Conservation (phyloP, 78 protist species). For the Bigelowiella natans region DNA sequence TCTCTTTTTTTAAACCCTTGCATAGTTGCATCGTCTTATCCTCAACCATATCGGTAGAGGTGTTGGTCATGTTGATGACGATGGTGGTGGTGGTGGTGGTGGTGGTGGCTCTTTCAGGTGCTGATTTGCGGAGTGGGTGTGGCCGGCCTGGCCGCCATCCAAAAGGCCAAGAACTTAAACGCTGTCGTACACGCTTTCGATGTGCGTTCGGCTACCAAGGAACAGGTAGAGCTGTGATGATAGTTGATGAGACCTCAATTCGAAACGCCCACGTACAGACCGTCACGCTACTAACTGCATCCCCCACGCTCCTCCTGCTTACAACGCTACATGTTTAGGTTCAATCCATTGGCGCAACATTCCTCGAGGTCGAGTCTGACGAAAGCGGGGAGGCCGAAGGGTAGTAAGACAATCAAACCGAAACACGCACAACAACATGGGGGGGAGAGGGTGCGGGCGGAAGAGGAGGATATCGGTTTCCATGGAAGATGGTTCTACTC, state of each 20-base stretch:
- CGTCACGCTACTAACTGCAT: background rate
- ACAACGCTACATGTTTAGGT: background rate
- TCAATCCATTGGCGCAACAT: constrained; percentile 88
- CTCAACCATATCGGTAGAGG: no score
- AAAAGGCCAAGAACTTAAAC: constrained; percentile 61
- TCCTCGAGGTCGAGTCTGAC: constrained; percentile 61
- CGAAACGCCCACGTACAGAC: constrained; percentile 33
- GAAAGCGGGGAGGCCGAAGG: constrained; percentile 40
- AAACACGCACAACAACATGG: no score
- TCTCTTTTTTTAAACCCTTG: no score
- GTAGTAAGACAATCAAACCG: background rate
- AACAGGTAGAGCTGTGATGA: constrained; percentile 66
- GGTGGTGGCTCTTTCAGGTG: background rate
- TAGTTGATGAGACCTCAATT: constrained; percentile 7
- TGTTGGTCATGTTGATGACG: background rate
- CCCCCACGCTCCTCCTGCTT: no score
- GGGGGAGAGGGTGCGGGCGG: background rate
- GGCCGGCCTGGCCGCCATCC: constrained; percentile 92
- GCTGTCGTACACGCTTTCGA: constrained; percentile 94
- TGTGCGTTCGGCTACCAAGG: constrained; percentile 81
- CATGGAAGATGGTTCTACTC: background rate
- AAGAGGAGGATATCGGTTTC: background rate
- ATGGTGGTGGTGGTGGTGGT: background rate
- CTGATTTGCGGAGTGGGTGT: constrained; percentile 92
- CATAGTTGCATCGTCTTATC: no score